A percentile compares a stretch with the other conserved stretches of the same genome.
phyloP scores from a whole-genome alignment of 495 filamentous ascomycete genomes.

The Massariosphaeria phaeospora region DNA sequence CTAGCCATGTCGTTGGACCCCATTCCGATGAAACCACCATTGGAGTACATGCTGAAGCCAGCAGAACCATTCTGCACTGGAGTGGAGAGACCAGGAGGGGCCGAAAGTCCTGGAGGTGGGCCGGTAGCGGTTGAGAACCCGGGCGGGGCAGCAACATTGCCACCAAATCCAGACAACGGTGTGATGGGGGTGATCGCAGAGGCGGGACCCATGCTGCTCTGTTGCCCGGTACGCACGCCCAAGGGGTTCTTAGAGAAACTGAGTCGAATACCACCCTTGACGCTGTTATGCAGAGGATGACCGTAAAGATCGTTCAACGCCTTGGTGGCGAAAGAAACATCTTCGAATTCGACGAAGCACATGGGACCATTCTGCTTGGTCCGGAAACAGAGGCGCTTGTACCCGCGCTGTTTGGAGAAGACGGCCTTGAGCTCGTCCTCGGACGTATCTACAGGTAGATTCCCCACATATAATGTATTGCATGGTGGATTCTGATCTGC shows the following conservation, averaged over 20 bases:
- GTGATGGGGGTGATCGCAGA: slow-evolving; percentile 50
- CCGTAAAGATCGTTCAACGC: slow-evolving; percentile 90
- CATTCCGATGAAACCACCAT: slow-evolving; percentile 27
- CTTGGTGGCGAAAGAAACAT: slow-evolving; percentile 89
- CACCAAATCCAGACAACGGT: slow-evolving; percentile 40
- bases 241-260: slow-evolving; percentile 98
- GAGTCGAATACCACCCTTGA: slow-evolving; percentile 94
- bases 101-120: slow-evolving; percentile 33
- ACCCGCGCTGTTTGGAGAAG: slow-evolving; percentile 91
- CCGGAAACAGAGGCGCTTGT: slow-evolving; percentile 94
- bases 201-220: slow-evolving; percentile 50
- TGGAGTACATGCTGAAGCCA: slow-evolving; percentile 23
- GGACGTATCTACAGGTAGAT: slow-evolving; percentile 86
- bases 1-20: slow-evolving; percentile 24
- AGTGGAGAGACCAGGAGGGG: slow-evolving; percentile 29
- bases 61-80: slow-evolving; percentile 23
- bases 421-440: slow-evolving; percentile 95
- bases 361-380: slow-evolving; percentile 97
- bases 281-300: slow-evolving; percentile 79
- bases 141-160: slow-evolving; percentile 21
- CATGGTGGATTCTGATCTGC: slow-evolving; percentile 97
- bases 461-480: slow-evolving; percentile 97
- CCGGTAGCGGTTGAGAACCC: slow-evolving; percentile 35
- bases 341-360: slow-evolving; percentile 99
- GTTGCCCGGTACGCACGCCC: slow-evolving; percentile 78